Conservation (phyloP, 148 eudicot genomes). For the Tetragonia tetragonoides region DNA sequence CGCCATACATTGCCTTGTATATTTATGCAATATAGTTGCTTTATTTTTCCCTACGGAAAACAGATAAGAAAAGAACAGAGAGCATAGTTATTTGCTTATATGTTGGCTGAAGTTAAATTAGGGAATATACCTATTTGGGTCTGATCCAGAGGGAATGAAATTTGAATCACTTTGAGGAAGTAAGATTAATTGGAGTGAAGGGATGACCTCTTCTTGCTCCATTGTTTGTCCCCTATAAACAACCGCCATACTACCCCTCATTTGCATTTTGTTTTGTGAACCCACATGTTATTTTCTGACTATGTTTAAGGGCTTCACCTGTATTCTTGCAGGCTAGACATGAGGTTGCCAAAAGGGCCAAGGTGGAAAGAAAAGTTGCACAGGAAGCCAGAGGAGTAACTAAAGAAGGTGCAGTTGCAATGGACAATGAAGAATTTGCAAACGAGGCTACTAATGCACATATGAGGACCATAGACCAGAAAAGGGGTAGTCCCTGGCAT, state of each 20-base stretch:
- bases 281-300: background rate
- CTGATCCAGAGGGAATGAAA: background rate
- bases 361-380: slow-evolving; percentile 55
- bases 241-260: background rate
- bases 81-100: background rate
- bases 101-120: background rate
- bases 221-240: background rate
- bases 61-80: no score
- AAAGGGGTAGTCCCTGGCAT: background rate
- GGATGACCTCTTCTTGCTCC: background rate
- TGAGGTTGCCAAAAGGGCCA: slow-evolving; percentile 59
- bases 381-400: slow-evolving; percentile 69
- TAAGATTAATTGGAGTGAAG: background rate
- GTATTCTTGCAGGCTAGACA: slow-evolving; percentile 55
- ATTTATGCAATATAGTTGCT: no score
- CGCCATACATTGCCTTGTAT: no score
- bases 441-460: slow-evolving; percentile 31
- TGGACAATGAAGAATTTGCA: slow-evolving; percentile 35
- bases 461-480: slow-evolving; percentile 12
- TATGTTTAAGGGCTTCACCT: background rate
- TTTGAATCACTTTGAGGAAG: background rate
- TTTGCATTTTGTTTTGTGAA: background rate
- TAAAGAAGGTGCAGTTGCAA: slow-evolving; percentile 62
- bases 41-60: no score
- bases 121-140: background rate